Evolutionary conservation across 1,139 yeast species (phyloP), one percentile per base, ranked within the genome.

Genomic region (Pichia norvegensis): DNA sequence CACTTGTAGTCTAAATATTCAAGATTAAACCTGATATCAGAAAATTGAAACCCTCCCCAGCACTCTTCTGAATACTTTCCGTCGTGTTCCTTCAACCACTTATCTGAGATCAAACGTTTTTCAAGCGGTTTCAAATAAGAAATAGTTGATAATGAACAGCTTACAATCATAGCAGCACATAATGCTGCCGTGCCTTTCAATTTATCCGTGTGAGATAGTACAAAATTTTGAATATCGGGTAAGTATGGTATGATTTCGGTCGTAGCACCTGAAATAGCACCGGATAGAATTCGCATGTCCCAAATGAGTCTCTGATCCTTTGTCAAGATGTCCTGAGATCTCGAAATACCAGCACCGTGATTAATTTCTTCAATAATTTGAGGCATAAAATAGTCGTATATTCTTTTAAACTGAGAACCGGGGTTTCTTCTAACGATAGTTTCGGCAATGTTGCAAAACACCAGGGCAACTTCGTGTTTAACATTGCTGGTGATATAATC

Each of bases 261-360:
- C 8, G 82, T 81, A 1, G 94, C 82, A 52, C 83, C 85, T 16
- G 88, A 81, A 39, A 85, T 63, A 40, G 83, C 71, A 62, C 87
- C 90, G 58, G 82, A 80, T 42, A 90, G 65, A 3, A 88, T 76
- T 2, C 81, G 73, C 41, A 87, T 63, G 59, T 84, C 78, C 80
- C 96, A 80, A 37, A 79, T 78, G 16, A 92, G 67, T 13, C 82
- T 77, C 40, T 84, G 82, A 62, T 92, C 98, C 43, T 90, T 72
- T 14, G 87, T 87, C 22, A 81, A 71, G 29, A 85, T 71, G 4
- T 76, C 71, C 1, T 85, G 82, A 14, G 66, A 59, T 59, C 96
- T 74, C 0, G 81, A 68, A 1, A 77, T 68, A 1, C 97, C 97
- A 0, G 97, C 97, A 10, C 81, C 85, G 54, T 90, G 85, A n/a